phyloP scores from a whole-genome alignment of 768 basidiomycete genomes.

The Rhodotorula kratochvilovae region DNA sequence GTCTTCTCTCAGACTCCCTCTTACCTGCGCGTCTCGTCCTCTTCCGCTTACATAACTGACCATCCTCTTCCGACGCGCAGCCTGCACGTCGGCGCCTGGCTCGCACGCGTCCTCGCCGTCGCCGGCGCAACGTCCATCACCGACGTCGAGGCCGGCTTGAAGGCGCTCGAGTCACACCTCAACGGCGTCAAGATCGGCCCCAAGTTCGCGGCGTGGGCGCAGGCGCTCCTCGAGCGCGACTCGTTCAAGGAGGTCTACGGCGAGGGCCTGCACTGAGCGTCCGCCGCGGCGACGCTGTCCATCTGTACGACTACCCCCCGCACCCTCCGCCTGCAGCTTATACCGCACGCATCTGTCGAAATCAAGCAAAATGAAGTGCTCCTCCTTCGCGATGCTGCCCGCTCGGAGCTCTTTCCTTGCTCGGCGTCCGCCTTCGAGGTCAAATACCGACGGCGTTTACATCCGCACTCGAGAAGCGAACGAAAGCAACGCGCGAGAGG shows the following conservation, averaged over 20 bases:
- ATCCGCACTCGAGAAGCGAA: too few relatives aligned
- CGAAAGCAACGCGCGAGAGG: too few relatives aligned
- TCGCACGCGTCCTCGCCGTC: constrained; percentile 32
- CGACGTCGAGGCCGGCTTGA: constrained; percentile 9
- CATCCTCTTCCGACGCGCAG: not conserved
- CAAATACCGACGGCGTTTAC: too few relatives aligned
- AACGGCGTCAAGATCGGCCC: constrained; percentile 9
- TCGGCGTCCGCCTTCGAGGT: too few relatives aligned
- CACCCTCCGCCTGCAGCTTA: not conserved
- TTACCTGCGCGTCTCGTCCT: too few relatives aligned
- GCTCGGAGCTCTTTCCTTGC: too few relatives aligned
- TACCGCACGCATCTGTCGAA: not conserved
- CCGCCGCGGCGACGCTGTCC: not conserved
- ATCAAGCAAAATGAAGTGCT: not conserved
- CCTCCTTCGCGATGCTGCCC: too few relatives aligned
- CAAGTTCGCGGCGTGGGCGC: constrained; percentile 11
- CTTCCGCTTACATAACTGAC: not conserved
- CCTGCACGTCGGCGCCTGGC: constrained; percentile 34
- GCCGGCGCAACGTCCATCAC: constrained; percentile 14
- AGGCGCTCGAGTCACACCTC: constrained; percentile 20
- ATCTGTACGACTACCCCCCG: not conserved
- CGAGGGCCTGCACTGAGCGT: constrained; percentile 24
- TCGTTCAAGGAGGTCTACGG: constrained; percentile 32
- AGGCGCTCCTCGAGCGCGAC: constrained; percentile 25
- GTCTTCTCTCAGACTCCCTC: too few relatives aligned